These are phyloP conservation scores for Cupressus sempervirens DNA, from an alignment of 75 land plant genomes.

Conservation along the genomic window DNA sequence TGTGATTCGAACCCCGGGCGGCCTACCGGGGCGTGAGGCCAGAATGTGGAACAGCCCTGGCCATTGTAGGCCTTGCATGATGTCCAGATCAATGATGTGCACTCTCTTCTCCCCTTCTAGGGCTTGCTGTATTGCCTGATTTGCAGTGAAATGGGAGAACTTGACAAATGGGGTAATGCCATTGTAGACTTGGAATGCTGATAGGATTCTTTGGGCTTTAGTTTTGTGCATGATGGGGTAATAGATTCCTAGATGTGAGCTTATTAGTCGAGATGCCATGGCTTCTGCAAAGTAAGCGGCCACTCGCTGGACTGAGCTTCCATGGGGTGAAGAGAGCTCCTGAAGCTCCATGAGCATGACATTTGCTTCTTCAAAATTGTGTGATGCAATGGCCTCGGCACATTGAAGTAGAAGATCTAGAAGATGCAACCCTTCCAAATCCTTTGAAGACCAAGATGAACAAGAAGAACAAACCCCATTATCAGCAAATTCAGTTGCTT, in stretches of 20 bases:
- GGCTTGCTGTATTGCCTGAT: conserved; percentile 65
- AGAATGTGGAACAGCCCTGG: conserved; percentile 75
- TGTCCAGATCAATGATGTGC: conserved; percentile 74
- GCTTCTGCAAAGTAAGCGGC: conserved; percentile 90
- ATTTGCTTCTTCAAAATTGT: conserved; percentile 62
- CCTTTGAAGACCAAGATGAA: background rate
- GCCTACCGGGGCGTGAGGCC: conserved; percentile 22
- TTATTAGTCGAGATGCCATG: conserved; percentile 55
- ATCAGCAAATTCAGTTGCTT: background rate
- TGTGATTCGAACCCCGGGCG: conserved; percentile 32
- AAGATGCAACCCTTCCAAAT: conserved; percentile 58
- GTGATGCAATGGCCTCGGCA: conserved; percentile 73
- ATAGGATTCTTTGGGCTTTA: conserved; percentile 19
- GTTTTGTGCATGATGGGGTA: conserved; percentile 24
- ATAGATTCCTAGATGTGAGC: conserved; percentile 50
- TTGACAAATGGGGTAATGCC: conserved; percentile 57
- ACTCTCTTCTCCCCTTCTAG: conserved; percentile 38
- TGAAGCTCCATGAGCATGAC: conserved; percentile 54
- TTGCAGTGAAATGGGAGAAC: conserved; percentile 82
- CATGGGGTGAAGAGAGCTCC: conserved; percentile 87
- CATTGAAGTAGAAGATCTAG: conserved; percentile 75
- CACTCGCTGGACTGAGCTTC: conserved; percentile 75
- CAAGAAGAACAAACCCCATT: background rate
- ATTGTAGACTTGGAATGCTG: conserved; percentile 60
- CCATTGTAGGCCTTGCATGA: conserved; percentile 89